Base-by-base conservation (phyloP, 441 rosid genomes). In the Viola pubescens region DNA sequence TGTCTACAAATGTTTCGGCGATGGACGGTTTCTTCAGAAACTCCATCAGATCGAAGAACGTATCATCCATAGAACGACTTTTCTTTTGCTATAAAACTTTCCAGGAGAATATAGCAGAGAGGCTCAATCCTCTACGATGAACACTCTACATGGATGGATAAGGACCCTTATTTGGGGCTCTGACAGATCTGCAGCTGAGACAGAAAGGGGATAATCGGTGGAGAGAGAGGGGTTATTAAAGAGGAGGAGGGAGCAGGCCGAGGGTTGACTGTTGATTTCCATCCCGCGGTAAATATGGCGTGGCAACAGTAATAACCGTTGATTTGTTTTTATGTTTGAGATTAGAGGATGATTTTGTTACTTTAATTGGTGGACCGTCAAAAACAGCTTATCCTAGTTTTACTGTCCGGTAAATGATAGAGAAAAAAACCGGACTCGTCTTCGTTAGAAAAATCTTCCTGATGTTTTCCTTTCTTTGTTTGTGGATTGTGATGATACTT, bases 1-100 rank as follows among this genome's bases (percentile, higher is more conserved):
- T 85, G 88, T 94, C 97, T 86, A 94, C 91, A 63, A 90, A 84
- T 78, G 97, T 85, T 68, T 94, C 97, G 55, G 85, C 64, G 34
- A 94, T 62, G 12, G 88, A 82, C 9, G 95, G 94, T 14, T 75
- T 85, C 78, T 79, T 83, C 11, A 80, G 57, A 49, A 88, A 77
- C 60, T 85, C 79, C 78, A 77, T 73, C 59, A 86, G 79, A 77
- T 90, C 94, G 34, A 76, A 73, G 70, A 84, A 71, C 1, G 72
- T 54, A 5, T 77, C 92, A 48, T 89, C 98, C 98, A 89, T 91
- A 37, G 62, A 51, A 48, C 65, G 71, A 56, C 57, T 54, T 63
- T 12, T 48, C 34, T 26, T 26, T 26, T 26, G 2, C 34, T 26
- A 26, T 1, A 26, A 26, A 26, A 26, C 34, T 26, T 26, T 26